Evolutionary conservation across 345 rosid species (phyloP).

Genomic region (Microcos paniculata): DNA sequence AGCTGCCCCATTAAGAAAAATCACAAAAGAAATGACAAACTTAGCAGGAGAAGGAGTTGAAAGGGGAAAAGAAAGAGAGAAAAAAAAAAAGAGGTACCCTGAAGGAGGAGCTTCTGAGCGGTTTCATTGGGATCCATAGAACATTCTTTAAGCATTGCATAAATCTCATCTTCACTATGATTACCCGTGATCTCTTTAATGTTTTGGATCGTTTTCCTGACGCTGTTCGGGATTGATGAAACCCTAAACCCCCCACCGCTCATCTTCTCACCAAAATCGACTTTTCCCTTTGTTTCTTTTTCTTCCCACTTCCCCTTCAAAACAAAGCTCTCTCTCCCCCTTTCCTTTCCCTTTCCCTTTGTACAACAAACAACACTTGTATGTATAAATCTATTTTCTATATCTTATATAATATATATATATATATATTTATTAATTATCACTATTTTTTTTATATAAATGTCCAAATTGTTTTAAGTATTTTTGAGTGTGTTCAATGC

Average conservation of each 20-base stretch:
- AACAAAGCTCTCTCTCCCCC: conserved; percentile 18
- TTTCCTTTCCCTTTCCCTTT: conserved; percentile 6
- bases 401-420: not conserved
- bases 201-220: conserved; percentile 65
- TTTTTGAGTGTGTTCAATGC: not conserved
- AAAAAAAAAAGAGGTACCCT: conserved; percentile 37
- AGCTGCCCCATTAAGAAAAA: not conserved
- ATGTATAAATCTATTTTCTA: not conserved
- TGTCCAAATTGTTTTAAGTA: not conserved
- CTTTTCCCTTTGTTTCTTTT: not conserved
- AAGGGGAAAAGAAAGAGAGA: conserved; percentile 9
- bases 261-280: conserved; percentile 45
- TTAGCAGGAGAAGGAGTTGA: not conserved
- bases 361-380: not conserved
- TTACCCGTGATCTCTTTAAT: conserved; percentile 76
- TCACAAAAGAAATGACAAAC: not conserved
- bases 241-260: conserved; percentile 74
- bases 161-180: conserved; percentile 91
- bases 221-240: conserved; percentile 54
- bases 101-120: conserved; percentile 59
- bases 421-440: too few relatives aligned
- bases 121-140: conserved; percentile 95
- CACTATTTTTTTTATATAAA: not conserved
- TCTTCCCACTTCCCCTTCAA: conserved; percentile 16
- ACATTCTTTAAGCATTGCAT: conserved; percentile 88